Conservation (phyloP, 2,329 filamentous ascomycete genomes). For the Cladobotryum mycophilum region DNA sequence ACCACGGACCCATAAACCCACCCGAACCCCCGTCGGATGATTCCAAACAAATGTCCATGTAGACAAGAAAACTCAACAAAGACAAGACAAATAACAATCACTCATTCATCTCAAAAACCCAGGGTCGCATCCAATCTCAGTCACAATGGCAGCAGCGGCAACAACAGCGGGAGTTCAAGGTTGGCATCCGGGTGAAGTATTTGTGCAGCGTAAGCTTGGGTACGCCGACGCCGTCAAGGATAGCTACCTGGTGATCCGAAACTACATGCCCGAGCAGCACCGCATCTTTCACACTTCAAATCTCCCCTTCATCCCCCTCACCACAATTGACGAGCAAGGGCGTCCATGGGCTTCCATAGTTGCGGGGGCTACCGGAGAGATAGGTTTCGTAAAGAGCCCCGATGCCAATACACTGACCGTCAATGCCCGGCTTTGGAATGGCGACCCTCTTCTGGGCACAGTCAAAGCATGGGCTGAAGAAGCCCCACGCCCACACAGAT, state of each 20-base stretch:
- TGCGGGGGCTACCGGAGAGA: conserved; percentile 3
- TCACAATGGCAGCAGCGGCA: conserved; percentile 2
- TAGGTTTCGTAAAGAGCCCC: conserved; percentile 6
- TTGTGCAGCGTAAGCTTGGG: conserved; percentile 5
- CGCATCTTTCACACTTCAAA: conserved; percentile 9
- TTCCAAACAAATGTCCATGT: too few species aligned
- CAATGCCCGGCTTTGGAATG: conserved; percentile 5
- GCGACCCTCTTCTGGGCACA: conserved; percentile 5
- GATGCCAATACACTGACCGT: conserved; percentile 7
- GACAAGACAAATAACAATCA: too few species aligned
- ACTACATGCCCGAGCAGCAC: conserved; percentile 9
- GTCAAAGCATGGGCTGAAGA: conserved; percentile 3
- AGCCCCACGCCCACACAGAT: not conserved
- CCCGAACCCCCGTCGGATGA: too few species aligned
- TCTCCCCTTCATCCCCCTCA: conserved; percentile 5
- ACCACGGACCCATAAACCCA: too few species aligned
- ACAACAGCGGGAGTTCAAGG: conserved; percentile 3
- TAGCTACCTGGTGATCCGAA: conserved; percentile 2
- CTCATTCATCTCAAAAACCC: too few species aligned
- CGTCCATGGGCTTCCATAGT: conserved; percentile 10
- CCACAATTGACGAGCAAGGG: conserved; percentile 6
- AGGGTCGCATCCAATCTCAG: not conserved
- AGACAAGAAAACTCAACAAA: too few species aligned
- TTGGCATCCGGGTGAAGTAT: conserved; percentile 9
- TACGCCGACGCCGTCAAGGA: conserved; percentile 2